These are phyloP conservation scores for Prunus davidiana DNA, from an alignment of 306 rosid species.

Conservation along the genomic window DNA sequence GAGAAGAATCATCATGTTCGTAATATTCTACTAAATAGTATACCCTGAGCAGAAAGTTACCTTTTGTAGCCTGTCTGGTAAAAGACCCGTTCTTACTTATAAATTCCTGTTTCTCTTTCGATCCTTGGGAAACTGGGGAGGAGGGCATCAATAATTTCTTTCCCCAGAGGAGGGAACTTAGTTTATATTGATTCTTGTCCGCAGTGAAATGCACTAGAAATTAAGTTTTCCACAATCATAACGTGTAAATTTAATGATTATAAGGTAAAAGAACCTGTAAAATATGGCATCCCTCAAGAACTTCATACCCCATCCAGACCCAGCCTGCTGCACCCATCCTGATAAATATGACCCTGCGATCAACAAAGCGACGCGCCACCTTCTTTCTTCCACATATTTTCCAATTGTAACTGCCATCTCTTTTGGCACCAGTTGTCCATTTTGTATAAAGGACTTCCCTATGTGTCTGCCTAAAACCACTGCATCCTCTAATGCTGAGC, in stretches of 20 bases:
- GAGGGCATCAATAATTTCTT: too few relatives aligned
- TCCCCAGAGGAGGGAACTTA: too few relatives aligned
- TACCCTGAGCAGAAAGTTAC: too few relatives aligned
- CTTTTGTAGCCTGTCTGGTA: too few relatives aligned
- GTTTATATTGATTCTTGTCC: too few relatives aligned
- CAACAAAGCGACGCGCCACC: slow-evolving; percentile 17
- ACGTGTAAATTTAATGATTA: background rate
- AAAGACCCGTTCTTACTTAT: too few relatives aligned
- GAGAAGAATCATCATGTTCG: too few relatives aligned
- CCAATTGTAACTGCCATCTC: background rate
- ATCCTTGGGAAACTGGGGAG: too few relatives aligned
- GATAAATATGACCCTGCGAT: slow-evolving; percentile 12
- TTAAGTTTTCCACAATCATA: slow-evolving; percentile 27
- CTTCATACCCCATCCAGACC: slow-evolving; percentile 14
- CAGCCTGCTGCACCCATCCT: slow-evolving; percentile 22
- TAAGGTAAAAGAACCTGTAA: background rate
- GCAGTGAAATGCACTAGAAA: background rate
- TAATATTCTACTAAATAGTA: too few relatives aligned
- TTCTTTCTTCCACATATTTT: slow-evolving; percentile 21
- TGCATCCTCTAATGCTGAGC: slow-evolving; percentile 21
- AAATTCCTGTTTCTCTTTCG: too few relatives aligned
- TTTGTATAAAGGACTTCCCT: background rate
- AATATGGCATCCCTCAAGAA: slow-evolving; percentile 19
- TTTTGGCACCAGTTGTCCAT: background rate
- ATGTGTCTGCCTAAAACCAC: slow-evolving; percentile 12